A percentile compares a stretch with the other conserved stretches of the same genome.
phyloP scores from a whole-genome alignment of 805 yeast species.

The Saccharomycopsis capsularis region DNA sequence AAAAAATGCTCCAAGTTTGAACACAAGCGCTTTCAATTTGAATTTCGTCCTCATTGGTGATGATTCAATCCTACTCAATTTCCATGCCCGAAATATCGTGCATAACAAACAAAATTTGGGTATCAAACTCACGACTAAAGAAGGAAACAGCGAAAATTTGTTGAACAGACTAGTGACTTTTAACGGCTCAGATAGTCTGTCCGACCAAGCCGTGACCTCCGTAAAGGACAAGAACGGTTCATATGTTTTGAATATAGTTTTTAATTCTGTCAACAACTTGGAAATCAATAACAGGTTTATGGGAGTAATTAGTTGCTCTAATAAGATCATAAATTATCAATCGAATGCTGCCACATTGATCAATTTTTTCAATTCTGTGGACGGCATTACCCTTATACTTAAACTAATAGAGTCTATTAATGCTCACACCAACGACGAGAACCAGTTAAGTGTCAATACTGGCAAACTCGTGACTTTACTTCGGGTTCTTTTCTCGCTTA shows the following conservation, averaged over 20 bases:
- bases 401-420: conserved; percentile 40
- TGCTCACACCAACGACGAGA: conserved; percentile 30
- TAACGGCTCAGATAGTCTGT: background rate
- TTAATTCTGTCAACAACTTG: conserved; percentile 17
- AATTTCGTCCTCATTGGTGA: conserved; percentile 16
- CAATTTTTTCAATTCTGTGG: conserved; percentile 31
- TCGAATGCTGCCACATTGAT: conserved; percentile 7
- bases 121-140: background rate
- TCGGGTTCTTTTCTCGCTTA: conserved; percentile 35
- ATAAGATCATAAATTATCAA: conserved; percentile 6
- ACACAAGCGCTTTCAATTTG: conserved; percentile 6
- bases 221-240: background rate
- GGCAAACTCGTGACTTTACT: conserved; percentile 26
- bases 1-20: conserved; percentile 4
- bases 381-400: conserved; percentile 45
- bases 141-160: background rate
- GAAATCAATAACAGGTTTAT: conserved; percentile 11
- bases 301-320: conserved; percentile 6
- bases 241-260: conserved; percentile 18
- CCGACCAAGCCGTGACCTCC: background rate
- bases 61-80: conserved; percentile 22
- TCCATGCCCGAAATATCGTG: conserved; percentile 23
- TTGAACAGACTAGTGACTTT: background rate
- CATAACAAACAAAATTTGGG: conserved; percentile 2
- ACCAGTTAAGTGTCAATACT: conserved; percentile 4